Conservation (phyloP, 2,329 filamentous ascomycete species). For the Fusarium mexicanum region DNA sequence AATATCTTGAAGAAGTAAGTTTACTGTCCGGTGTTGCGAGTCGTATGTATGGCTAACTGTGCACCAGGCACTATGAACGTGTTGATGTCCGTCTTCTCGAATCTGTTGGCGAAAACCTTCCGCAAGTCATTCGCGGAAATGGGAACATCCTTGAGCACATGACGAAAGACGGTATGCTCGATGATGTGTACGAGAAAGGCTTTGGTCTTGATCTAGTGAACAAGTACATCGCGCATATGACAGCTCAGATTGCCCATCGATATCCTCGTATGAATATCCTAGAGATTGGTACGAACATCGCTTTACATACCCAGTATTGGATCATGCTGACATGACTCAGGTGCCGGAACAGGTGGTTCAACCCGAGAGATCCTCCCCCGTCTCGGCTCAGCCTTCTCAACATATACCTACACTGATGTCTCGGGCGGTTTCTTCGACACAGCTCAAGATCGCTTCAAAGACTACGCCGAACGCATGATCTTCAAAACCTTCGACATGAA, state of each 20-base stretch:
- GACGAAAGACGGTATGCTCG: constrained; percentile 45
- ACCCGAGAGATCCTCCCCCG: neutral
- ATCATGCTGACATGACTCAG: neutral
- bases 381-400: neutral
- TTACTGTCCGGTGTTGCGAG: neutral
- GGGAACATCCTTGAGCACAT: constrained; percentile 51
- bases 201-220: neutral
- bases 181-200: constrained; percentile 44
- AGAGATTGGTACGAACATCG: neutral
- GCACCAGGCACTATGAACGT: neutral
- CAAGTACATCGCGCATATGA: neutral
- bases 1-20: neutral
- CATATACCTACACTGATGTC: constrained; percentile 11
- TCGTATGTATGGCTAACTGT: neutral
- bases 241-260: neutral
- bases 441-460: neutral
- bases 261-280: neutral
- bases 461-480: neutral
- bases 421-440: constrained; percentile 1
- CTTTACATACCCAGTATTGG: accelerated
- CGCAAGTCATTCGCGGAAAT: constrained; percentile 46
- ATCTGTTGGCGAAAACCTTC: constrained; percentile 41
- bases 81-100: neutral
- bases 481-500: neutral
- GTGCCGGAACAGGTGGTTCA: neutral